A percentile compares a stretch with the other conserved stretches of the same genome.
These are phyloP conservation scores for Prunus yedoensis DNA, from an alignment of 331 rosid species.

Conservation along the genomic window DNA sequence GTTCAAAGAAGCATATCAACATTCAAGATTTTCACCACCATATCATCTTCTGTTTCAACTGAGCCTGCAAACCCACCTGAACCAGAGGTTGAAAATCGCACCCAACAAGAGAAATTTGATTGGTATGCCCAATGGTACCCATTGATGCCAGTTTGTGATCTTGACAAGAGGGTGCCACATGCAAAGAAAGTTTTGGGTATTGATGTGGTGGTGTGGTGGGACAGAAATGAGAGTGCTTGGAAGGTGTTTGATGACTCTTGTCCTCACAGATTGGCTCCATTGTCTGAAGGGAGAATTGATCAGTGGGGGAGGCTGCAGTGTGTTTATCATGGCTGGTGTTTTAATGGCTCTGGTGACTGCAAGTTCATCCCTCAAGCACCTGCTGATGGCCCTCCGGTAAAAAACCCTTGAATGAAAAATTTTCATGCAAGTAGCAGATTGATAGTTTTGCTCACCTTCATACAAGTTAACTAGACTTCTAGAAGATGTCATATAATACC, in stretches of 20 bases:
- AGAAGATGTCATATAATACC: not conserved
- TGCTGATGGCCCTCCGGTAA: slow-evolving; percentile 77
- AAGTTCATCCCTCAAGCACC: slow-evolving; percentile 88
- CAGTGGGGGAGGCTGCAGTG: slow-evolving; percentile 94
- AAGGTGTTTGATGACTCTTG: slow-evolving; percentile 82
- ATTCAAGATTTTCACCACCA: slow-evolving; percentile 47
- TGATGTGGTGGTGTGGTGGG: slow-evolving; percentile 98
- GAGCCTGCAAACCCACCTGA: slow-evolving; percentile 40
- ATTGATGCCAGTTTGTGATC: slow-evolving; percentile 81
- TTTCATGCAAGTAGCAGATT: too few species aligned
- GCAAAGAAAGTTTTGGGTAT: slow-evolving; percentile 74
- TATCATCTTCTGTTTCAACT: slow-evolving; percentile 54
- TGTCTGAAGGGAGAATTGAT: slow-evolving; percentile 93
- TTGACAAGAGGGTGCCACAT: slow-evolving; percentile 79
- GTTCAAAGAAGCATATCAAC: slow-evolving; percentile 20
- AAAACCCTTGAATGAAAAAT: not conserved
- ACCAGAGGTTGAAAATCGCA: slow-evolving; percentile 32
- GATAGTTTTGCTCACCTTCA: not conserved
- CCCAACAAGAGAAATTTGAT: slow-evolving; percentile 52
- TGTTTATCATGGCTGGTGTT: slow-evolving; percentile 97
- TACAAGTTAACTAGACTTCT: not conserved
- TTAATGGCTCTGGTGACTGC: slow-evolving; percentile 82
- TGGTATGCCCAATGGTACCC: slow-evolving; percentile 96
- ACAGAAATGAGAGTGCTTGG: slow-evolving; percentile 74
- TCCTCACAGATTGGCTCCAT: slow-evolving; percentile 88